A percentile compares a stretch with the other conserved stretches of the same genome.
phyloP scores from a whole-genome alignment of 441 rosid species.

The Arabidopsis hybrid region DNA sequence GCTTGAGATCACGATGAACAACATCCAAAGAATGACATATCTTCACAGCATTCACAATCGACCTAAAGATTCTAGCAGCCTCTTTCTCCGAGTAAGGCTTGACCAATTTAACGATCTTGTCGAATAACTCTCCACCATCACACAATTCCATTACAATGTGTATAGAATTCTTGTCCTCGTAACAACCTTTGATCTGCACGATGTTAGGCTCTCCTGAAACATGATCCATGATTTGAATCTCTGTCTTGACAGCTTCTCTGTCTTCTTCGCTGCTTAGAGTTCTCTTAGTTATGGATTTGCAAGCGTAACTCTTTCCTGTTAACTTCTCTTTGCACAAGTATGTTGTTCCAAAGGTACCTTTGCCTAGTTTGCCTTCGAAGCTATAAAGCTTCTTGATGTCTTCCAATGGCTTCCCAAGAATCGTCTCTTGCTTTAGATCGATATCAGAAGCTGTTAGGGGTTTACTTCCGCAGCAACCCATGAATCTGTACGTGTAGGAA shows the following conservation, averaged over 20 bases:
- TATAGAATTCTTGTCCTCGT: conserved; percentile 74
- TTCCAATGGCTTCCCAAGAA: conserved; percentile 73
- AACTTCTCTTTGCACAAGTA: conserved; percentile 75
- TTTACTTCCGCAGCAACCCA: conserved; percentile 74
- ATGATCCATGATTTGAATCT: conserved; percentile 81
- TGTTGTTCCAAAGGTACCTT: conserved; percentile 79
- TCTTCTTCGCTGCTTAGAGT: conserved; percentile 60
- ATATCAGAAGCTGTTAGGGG: conserved; percentile 17
- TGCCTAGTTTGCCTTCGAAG: conserved; percentile 69
- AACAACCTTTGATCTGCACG: conserved; percentile 73
- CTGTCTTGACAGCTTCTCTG: conserved; percentile 71
- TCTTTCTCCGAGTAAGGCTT: conserved; percentile 79
- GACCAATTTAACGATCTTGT: conserved; percentile 44
- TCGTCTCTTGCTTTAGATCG: conserved; percentile 46
- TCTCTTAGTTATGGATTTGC: conserved; percentile 81
- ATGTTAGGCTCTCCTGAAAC: conserved; percentile 80
- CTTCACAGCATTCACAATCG: conserved; percentile 75
- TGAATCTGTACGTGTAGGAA: conserved; percentile 28
- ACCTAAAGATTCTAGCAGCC: conserved; percentile 67
- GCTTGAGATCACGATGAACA: conserved; percentile 90
- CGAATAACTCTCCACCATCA: conserved; percentile 90
- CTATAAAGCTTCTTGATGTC: conserved; percentile 62
- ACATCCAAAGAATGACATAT: conserved; percentile 88
- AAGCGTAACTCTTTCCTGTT: conserved; percentile 65
- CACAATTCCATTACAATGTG: conserved; percentile 93